These are phyloP conservation scores for Trichoderma citrinoviride DNA, from an alignment of 2,329 filamentous ascomycete species.

Conservation along the genomic window DNA sequence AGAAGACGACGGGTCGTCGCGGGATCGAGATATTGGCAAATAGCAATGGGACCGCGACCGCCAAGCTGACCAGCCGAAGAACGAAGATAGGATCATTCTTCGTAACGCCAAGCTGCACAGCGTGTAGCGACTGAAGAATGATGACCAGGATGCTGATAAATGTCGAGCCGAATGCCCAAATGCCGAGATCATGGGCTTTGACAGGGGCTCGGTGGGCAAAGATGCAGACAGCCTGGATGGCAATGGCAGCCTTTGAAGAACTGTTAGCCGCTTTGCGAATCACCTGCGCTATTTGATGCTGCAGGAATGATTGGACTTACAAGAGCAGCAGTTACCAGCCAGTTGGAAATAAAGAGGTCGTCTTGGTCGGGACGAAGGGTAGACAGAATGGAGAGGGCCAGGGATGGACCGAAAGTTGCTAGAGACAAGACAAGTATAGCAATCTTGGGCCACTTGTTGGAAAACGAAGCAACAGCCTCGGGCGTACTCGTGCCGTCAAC, in stretches of 20 bases:
- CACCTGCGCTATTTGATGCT: not conserved
- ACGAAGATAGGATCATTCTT: constrained; percentile 44
- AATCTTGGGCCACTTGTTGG: constrained; percentile 56
- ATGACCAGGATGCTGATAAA: constrained; percentile 44
- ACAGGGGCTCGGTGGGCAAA: constrained; percentile 50
- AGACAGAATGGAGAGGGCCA: constrained; percentile 55
- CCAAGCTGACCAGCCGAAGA: constrained; percentile 47
- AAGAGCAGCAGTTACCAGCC: constrained; percentile 61
- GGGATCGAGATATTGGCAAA: constrained; percentile 56
- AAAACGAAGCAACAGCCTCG: constrained; percentile 61
- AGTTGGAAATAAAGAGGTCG: constrained; percentile 51
- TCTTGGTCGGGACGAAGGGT: constrained; percentile 39
- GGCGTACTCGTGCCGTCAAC: constrained; percentile 66
- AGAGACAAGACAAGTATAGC: constrained; percentile 53
- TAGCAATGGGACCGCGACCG: constrained; percentile 43
- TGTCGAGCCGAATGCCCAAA: constrained; percentile 50
- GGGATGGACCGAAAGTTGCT: constrained; percentile 53
- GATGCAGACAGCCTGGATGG: constrained; percentile 52
- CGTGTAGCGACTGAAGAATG: constrained; percentile 44
- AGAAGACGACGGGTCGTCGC: constrained; percentile 65
- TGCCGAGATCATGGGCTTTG: constrained; percentile 52
- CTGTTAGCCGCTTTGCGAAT: not conserved
- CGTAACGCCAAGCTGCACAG: constrained; percentile 33
- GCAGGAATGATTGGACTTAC: constrained; percentile 45
- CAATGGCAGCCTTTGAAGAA: constrained; percentile 45